Evolutionary conservation across 495 filamentous ascomycete genomes (phyloP), one percentile per base, ranked within the genome.

Genomic region (Neurospora discreta): DNA sequence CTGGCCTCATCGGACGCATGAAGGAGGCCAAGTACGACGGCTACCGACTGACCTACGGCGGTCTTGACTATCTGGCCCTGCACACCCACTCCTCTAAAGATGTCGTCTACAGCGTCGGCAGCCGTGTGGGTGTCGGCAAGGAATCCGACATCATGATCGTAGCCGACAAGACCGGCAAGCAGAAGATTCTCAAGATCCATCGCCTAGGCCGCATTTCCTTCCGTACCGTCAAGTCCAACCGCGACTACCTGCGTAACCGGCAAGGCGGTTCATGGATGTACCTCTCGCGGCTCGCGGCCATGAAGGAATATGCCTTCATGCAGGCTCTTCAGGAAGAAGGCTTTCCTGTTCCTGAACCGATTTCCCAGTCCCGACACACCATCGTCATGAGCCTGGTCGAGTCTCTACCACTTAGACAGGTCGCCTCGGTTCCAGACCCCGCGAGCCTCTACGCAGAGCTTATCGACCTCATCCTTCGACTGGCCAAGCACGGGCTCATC

Each of bases 1-100:
- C 87, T n/a, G 93, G 92, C 73, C 84, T 99, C 70, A 96, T 99
- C 74, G 94, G 91, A 18, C 91, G 91, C 75, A 88, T 96, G 73
- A 97, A 97, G 83, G 97, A 98, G 82, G 92, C 94, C 67, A 94
- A 93, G 81, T 98, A 99, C 81, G 95, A 99, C 79, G 95, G 95
- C 70, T 99, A 99, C 84, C 90, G 95, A 67, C 89, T 99, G 30
- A 96, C 95, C 30, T 98, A 98, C 81, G 95, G 95, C 74, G 95
- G 95, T 3, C 89, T 98, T 44, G 95, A 99, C 84, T 99, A 99
- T 80, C 89, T 98, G 18, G 93, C 95, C 11, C 87, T 99, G 70
- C 90, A 98, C 79, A 89, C 93, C 9, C 91, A 97, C 82, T 89
- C 93, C 23, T 91, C 91, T 77, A 85, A 89, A 71, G 88, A 89